Base-by-base conservation (phyloP, 208 protist species). In the Herpetomonas muscarum region DNA sequence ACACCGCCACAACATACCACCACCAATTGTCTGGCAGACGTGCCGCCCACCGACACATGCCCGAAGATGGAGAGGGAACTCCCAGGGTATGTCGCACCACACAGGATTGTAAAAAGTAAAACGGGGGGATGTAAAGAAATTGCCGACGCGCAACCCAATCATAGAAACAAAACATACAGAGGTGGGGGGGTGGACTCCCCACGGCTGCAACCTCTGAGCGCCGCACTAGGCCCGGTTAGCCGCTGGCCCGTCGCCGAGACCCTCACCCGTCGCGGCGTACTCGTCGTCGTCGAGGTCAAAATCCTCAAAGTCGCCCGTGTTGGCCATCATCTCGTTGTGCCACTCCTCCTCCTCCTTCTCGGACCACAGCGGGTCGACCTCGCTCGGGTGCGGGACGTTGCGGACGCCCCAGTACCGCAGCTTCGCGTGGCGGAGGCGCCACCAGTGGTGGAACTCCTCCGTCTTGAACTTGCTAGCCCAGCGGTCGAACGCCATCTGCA, bases 301-400 rank as follows among this genome's bases (percentile, higher is more conserved):
- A 25, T 94, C 87, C 46, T 94, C 87, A 53, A 91, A 90, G 50
- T 94, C 83, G 32, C 74, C 84, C 10, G 84, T 87, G 79, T 82
- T 94, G 39, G 84, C 70, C 31, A 94, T 64, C 79, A 94, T 92
- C 56, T 95, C 85, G 55, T 89, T 93, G 70, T 92, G 85, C 83
- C 84, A 95, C 63, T 95, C 89, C 57, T 95, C 85, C 73, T 95
- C 89, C 51, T 95, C 85, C 72, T 92, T 92, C 61, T 95, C 89
- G 4, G 83, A 84, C 89, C 89, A 95, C 3, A 95, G 76, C 21
- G 89, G 89, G 52, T 92, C 89, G 10, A 95, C 89, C 28, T 95
- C 89, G 55, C 79, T 87, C 0, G 89, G 89, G 64, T 95, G 89
- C 31, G 89, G 89, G n/a, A 95, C 85, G 67, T 95, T 95, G 34